phyloP scores from a whole-genome alignment of 331 rosid species.

The Telfairia occidentalis region DNA sequence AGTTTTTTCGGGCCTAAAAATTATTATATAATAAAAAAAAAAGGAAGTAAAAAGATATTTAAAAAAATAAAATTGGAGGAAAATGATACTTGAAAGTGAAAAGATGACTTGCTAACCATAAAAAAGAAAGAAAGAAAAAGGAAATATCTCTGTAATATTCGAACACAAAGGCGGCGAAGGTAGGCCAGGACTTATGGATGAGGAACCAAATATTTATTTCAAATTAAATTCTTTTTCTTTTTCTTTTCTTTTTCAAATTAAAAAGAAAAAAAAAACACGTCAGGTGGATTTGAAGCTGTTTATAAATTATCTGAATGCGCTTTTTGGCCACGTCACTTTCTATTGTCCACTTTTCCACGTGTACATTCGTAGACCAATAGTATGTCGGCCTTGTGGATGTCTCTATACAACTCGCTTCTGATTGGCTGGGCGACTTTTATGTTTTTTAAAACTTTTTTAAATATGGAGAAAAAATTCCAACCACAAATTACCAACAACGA shows the following conservation, averaged over 20 bases:
- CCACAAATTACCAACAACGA: not conserved
- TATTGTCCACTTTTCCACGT: conserved; percentile 4
- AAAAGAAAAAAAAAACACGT: not conserved
- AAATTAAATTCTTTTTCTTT: not conserved
- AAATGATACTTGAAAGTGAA: too few species aligned
- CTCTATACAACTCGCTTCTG: not conserved
- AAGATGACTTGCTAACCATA: too few species aligned
- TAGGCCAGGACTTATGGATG: not conserved
- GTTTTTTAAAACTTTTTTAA: not conserved
- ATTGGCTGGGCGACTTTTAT: not conserved
- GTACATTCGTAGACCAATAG: not conserved
- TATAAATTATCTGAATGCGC: conserved; percentile 5
- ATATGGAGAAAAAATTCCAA: not conserved
- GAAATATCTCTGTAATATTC: not conserved
- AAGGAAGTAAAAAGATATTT: too few species aligned
- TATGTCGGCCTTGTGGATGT: not conserved
- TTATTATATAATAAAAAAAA: too few species aligned
- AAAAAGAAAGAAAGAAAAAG: not conserved
- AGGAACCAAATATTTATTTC: not conserved
- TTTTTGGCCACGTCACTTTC: conserved; percentile 7
- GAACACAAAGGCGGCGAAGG: not conserved
- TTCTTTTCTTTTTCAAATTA: too few species aligned
- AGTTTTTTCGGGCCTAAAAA: too few species aligned
- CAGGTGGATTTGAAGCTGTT: conserved; percentile 3
- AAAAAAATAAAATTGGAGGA: not conserved